A percentile compares a stretch with the other conserved stretches of the same genome.
Evolutionary conservation across 176 grass and related monocot genomes (phyloP).

Genomic region (Dendrocalamus sinicus): DNA sequence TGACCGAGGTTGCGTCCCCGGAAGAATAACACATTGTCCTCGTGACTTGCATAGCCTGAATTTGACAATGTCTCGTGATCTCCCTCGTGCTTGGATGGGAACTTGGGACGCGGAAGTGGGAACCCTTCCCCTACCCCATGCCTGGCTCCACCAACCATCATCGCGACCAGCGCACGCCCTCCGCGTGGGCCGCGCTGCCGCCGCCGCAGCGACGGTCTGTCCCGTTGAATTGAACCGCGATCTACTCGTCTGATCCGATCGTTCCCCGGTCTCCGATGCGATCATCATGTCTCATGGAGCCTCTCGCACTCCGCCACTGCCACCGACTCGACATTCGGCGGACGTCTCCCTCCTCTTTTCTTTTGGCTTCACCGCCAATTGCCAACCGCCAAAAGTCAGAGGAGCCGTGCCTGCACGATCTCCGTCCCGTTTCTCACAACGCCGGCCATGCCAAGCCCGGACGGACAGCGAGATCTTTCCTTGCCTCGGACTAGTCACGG

Average conservation of each 20-base stretch:
- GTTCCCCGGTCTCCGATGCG: neutral
- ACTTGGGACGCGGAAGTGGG: neutral
- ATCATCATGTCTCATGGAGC: neutral
- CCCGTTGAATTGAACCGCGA: neutral
- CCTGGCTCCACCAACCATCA: neutral
- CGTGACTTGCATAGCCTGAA: neutral
- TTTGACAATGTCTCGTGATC: neutral
- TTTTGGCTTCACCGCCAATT: neutral
- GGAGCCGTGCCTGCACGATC: constrained; percentile 17
- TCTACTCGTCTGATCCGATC: neutral
- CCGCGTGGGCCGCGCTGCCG: too few species aligned
- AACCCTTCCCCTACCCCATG: neutral
- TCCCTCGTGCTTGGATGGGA: neutral
- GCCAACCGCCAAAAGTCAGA: neutral
- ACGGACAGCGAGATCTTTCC: neutral
- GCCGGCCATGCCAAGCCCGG: neutral
- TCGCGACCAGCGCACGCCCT: neutral
- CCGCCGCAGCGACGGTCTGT: neutral
- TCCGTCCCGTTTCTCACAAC: neutral
- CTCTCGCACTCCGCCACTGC: neutral
- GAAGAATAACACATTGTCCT: neutral
- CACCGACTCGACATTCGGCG: neutral
- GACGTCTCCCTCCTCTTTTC: neutral
- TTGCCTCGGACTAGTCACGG: neutral
- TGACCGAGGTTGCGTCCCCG: neutral